Evolutionary conservation across 192 early-diverging fungal genomes (phyloP), one percentile per base, ranked within the genome.

Genomic region (Diversispora epigaea): DNA sequence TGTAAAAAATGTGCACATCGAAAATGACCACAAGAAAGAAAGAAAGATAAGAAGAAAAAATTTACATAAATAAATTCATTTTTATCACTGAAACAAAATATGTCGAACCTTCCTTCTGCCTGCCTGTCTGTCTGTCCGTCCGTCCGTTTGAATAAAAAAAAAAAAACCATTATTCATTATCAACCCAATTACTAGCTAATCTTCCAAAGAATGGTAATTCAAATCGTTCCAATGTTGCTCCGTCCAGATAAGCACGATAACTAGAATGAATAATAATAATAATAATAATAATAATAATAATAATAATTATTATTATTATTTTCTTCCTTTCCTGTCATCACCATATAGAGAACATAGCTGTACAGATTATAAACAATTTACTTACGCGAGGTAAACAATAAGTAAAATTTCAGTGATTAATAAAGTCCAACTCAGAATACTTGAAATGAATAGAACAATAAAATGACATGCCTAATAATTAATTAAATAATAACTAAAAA

Each of bases 211-310:
- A 90, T 1, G 92, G 92, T 11, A 92, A 43, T 49, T 89, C 75
- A 68, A 87, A 92, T 52, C 92, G 88, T 71, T 91, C 89, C 69
- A 94, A 83, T 6, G 88, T 83, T 44, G 88, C 88, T 9, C 86
- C 89, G 67, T 92, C 89, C 56, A 87, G 66, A 80, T 91, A 92
- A 3, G 92, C 92, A 50, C 86, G 82, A 55, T 89, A 91, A 19
- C 86, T 89, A 40, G 54, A 50, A 45, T 25, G 17, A n/a, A 75
- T 55, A 45, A 54, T 79, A 50, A 60, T 45, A 75, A 60, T 60
- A 32, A 32, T 9, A 60, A 4, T 3, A n/a, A n/a, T n/a, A n/a
- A 75, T 55, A 45, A 54, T 79, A 50, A 60, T 45, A 75, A 60
- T 60, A 32, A 32, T 9, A 60, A 4, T 3, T 32, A 25, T 11